Evolutionary conservation across 192 early-diverging fungal species (phyloP).

Genomic region (Podila minutissima): DNA sequence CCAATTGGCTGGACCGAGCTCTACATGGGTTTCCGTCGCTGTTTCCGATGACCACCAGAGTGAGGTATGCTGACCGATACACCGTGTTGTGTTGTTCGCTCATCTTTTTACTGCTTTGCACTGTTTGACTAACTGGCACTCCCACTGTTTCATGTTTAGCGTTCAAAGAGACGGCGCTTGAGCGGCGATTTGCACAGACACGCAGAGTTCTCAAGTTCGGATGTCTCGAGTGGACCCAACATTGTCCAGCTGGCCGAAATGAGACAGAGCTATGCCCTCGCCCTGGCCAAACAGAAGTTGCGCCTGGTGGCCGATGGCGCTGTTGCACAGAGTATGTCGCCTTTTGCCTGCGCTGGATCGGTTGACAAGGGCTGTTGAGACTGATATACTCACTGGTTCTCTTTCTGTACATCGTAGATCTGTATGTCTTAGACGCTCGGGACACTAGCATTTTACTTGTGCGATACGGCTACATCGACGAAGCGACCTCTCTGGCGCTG

Average conservation of each 20-base stretch:
- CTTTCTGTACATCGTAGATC: slow-evolving; percentile 13
- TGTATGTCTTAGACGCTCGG: slow-evolving; percentile 6
- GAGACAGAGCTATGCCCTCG: slow-evolving; percentile 23
- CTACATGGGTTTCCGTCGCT: slow-evolving; percentile 26
- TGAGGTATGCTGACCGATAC: slow-evolving; percentile 8
- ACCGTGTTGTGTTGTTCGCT: no score
- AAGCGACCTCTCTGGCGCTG: slow-evolving; percentile 26
- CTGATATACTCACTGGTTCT: background rate
- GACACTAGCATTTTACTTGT: slow-evolving; percentile 25
- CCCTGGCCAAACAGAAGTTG: slow-evolving; percentile 18
- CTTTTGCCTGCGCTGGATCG: background rate
- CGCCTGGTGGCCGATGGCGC: background rate
- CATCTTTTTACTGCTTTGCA: no score
- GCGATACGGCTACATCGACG: slow-evolving; percentile 19
- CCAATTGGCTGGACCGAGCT: slow-evolving; percentile 21
- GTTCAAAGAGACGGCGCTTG: slow-evolving; percentile 9
- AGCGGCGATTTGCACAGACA: background rate
- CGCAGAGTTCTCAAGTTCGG: background rate
- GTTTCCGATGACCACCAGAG: background rate
- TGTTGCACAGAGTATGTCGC: background rate
- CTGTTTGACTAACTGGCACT: no score
- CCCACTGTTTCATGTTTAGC: background rate
- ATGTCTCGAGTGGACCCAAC: slow-evolving; percentile 5
- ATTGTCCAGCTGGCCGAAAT: slow-evolving; percentile 23
- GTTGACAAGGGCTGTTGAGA: background rate